These are phyloP conservation scores for Xeromyces bisporus DNA, from an alignment of 495 filamentous ascomycete species.

Conservation along the genomic window DNA sequence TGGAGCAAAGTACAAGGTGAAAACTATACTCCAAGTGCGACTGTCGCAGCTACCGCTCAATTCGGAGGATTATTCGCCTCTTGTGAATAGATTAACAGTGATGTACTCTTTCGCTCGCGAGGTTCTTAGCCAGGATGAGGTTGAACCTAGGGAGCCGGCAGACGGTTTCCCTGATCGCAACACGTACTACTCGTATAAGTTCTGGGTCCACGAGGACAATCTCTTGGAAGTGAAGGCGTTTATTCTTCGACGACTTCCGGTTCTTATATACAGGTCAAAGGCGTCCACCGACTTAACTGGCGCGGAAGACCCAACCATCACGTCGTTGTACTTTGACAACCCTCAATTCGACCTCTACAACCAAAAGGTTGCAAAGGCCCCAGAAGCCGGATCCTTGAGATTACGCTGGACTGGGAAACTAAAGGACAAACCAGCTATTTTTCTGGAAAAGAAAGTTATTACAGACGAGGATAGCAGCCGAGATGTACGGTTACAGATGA, in stretches of 20 bases:
- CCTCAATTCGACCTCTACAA: slow-evolving; percentile 69
- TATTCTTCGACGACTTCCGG: slow-evolving; percentile 75
- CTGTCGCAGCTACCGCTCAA: slow-evolving; percentile 81
- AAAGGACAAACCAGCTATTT: slow-evolving; percentile 54
- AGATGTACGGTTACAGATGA: slow-evolving; percentile 67
- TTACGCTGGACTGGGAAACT: slow-evolving; percentile 87
- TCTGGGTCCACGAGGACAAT: slow-evolving; percentile 94
- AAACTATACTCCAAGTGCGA: slow-evolving; percentile 77
- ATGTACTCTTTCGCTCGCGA: slow-evolving; percentile 93
- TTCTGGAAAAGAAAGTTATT: slow-evolving; percentile 77
- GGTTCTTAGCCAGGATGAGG: slow-evolving; percentile 41
- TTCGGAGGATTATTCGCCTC: slow-evolving; percentile 80
- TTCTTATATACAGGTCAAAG: slow-evolving; percentile 81
- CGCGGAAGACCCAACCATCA: slow-evolving; percentile 72
- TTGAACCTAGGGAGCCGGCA: slow-evolving; percentile 22
- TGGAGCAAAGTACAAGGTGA: slow-evolving; percentile 64
- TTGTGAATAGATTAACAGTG: slow-evolving; percentile 71
- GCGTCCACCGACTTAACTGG: slow-evolving; percentile 62
- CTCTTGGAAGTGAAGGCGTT: slow-evolving; percentile 89
- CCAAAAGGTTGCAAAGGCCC: slow-evolving; percentile 61
- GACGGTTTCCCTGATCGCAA: slow-evolving; percentile 35
- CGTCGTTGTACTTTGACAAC: slow-evolving; percentile 90
- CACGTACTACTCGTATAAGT: slow-evolving; percentile 83
- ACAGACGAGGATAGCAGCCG: slow-evolving; percentile 54
- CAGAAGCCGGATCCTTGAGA: slow-evolving; percentile 65